Percentiles rank a stretch among this genome's conserved stretches.
Evolutionary conservation across 176 grass and related monocot species (phyloP).

Genomic region (Hordeum marinum): DNA sequence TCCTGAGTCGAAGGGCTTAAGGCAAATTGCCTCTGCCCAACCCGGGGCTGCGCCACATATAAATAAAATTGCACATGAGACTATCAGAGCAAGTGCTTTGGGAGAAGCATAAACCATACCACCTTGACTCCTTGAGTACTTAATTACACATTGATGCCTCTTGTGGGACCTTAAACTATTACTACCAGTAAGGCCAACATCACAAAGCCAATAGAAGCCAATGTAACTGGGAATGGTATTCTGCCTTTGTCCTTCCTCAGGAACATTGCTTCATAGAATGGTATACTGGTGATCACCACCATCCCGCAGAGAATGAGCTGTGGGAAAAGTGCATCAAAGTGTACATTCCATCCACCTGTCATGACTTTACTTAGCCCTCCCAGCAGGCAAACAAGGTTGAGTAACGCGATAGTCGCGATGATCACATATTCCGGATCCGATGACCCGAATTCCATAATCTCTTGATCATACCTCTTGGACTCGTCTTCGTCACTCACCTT

Average conservation of each 20-base stretch:
- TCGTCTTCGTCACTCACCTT: conserved; percentile 49
- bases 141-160: neutral
- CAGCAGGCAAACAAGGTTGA: conserved; percentile 51
- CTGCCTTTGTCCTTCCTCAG: conserved; percentile 59
- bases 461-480: conserved; percentile 60
- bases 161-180: conserved; percentile 23
- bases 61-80: neutral
- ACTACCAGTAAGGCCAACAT: conserved; percentile 27
- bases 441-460: conserved; percentile 70
- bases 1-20: neutral
- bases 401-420: conserved; percentile 44
- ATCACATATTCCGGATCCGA: conserved; percentile 51
- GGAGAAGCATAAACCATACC: neutral
- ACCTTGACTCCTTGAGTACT: neutral
- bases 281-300: conserved; percentile 48
- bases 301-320: conserved; percentile 52
- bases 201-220: conserved; percentile 38
- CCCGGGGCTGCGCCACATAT: neutral
- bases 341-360: neutral
- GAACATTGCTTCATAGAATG: conserved; percentile 75
- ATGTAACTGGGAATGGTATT: conserved; percentile 43
- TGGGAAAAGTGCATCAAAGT: conserved; percentile 27
- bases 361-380: conserved; percentile 23
- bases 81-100: neutral
- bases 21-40: neutral